Conservation (phyloP, 2,329 filamentous ascomycete genomes). For the Triangularia verruculosa region DNA sequence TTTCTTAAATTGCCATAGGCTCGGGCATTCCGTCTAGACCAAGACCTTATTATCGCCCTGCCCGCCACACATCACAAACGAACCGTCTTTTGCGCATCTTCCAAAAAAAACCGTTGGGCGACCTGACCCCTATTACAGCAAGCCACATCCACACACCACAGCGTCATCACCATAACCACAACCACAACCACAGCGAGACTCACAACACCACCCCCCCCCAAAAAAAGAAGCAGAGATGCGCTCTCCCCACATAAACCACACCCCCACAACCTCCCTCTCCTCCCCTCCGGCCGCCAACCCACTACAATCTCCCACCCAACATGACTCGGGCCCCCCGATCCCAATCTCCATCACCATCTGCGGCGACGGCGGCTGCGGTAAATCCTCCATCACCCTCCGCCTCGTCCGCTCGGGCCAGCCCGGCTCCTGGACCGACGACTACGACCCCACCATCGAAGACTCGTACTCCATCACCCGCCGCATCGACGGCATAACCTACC, state of each 20-base stretch:
- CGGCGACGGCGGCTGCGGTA: constrained; percentile 80
- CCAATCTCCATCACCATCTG: constrained; percentile 77
- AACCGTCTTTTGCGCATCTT: neutral
- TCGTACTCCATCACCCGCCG: constrained; percentile 79
- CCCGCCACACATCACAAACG: neutral
- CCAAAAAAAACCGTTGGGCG: neutral
- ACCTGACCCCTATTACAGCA: neutral
- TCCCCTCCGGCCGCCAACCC: neutral
- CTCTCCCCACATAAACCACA: neutral
- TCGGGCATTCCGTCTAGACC: neutral
- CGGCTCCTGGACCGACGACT: constrained; percentile 74
- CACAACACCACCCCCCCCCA: neutral
- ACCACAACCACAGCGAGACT: neutral
- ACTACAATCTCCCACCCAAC: constrained; percentile 23
- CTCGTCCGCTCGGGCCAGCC: constrained; percentile 61
- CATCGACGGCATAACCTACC: constrained; percentile 77
- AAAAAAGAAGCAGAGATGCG: constrained; percentile 1
- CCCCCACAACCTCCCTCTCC: neutral
- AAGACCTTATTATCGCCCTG: neutral
- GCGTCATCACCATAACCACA: neutral
- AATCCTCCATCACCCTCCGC: constrained; percentile 80
- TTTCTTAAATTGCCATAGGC: neutral
- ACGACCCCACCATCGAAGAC: constrained; percentile 79
- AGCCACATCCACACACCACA: neutral
- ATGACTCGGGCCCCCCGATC: constrained; percentile 43